Base-by-base conservation (phyloP, 2,329 filamentous ascomycete species). In the Aspergillus felis region DNA sequence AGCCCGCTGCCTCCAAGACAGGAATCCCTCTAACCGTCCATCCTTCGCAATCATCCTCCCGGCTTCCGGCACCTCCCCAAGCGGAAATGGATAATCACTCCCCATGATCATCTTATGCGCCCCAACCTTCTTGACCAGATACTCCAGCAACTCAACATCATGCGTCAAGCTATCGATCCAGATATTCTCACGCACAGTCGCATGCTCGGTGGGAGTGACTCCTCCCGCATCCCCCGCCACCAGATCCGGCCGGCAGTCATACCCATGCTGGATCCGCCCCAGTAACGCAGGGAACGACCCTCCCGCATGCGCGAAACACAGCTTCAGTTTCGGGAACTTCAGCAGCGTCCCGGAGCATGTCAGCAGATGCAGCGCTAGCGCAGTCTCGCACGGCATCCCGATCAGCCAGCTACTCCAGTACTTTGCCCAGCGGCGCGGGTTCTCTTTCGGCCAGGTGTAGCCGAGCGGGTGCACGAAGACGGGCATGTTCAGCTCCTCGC, bases 401-500 rank as follows among this genome's bases (percentile, higher is more conserved):
- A 64, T 50, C 20, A 64, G 49, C 61, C 61, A 64, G 4, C 57
- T 55, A 17, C 59, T 61, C 62, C 62, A 64, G 51, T 64, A 64
- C n/a, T 54, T 59, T 7, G 56, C 51, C 62, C 62, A 63, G 9
- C 56, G 57, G 8, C 49, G 52, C 50, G 60, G 62, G 17, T 64
- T 64, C 51, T 64, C 62, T 24, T 55, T 55, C 8, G 60, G 51
- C 12, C 56, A 54, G 17, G 60, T 57, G 47, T 64, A 64, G 17
- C 62, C 62, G n/a, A 64, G 54, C 41, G 62, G 62, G 42, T 64
- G 62, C 5, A 64, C 57, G 46, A 64, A 64, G 12, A 64, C 56
- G 14, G 62, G 59, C 49, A 62, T 57, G 10, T 57, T 47, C 20
- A 63, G 54, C 1, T 63, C 61, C 53, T 64, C 55, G 25, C 62